phyloP scores from a whole-genome alignment of 805 yeast species.

The Cyberlindnera mrakii region DNA sequence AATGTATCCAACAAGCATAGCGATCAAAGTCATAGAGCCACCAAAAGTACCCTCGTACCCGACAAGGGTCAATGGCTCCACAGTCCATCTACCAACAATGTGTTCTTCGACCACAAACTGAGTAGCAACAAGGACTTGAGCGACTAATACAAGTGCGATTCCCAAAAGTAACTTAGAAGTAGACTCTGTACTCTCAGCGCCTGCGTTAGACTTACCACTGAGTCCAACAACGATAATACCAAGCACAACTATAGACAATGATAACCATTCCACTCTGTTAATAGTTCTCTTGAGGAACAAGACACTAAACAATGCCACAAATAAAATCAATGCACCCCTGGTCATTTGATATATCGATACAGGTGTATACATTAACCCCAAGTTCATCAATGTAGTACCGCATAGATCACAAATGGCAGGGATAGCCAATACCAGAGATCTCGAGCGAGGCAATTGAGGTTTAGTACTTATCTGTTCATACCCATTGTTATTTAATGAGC shows the following conservation, averaged over 20 bases:
- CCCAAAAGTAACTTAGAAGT: slow-evolving; percentile 42
- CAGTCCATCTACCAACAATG: slow-evolving; percentile 43
- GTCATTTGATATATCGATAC: slow-evolving; percentile 83
- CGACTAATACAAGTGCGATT: slow-evolving; percentile 49
- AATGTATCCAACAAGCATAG: slow-evolving; percentile 39
- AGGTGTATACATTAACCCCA: slow-evolving; percentile 70
- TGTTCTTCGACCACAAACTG: slow-evolving; percentile 79
- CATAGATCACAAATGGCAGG: slow-evolving; percentile 69
- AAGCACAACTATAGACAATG: slow-evolving; percentile 53
- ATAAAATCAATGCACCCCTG: slow-evolving; percentile 70
- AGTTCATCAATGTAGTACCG: slow-evolving; percentile 70
- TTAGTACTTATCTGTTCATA: slow-evolving; percentile 3
- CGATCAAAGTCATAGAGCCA: slow-evolving; percentile 34
- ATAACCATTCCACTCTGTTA: slow-evolving; percentile 59
- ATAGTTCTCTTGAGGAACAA: slow-evolving; percentile 51
- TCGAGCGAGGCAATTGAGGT: slow-evolving; percentile 19
- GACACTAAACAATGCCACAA: slow-evolving; percentile 68
- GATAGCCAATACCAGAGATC: slow-evolving; percentile 37
- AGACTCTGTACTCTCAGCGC: slow-evolving; percentile 3
- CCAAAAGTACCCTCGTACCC: slow-evolving; percentile 76
- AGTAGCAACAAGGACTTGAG: slow-evolving; percentile 62
- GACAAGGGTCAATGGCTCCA: slow-evolving; percentile 60
- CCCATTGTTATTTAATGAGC: slow-evolving; percentile 1
- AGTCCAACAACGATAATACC: slow-evolving; percentile 73
- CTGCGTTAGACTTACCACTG: slow-evolving; percentile 44